Conservation (phyloP, 768 basidiomycete genomes). For the Suillus plorans region DNA sequence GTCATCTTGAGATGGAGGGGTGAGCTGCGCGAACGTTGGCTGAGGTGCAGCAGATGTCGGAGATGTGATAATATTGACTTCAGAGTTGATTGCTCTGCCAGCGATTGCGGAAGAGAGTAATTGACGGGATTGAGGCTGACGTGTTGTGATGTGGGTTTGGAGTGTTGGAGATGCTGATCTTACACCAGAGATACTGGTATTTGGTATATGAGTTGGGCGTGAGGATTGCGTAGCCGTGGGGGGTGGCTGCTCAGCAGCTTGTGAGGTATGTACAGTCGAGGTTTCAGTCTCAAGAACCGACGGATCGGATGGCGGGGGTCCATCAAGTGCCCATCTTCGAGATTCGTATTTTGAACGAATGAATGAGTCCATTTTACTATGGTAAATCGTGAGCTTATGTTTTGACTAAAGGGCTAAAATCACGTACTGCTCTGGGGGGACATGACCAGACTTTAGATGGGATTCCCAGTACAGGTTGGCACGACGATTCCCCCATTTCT, state of each 20-base stretch:
- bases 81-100: constrained; percentile 19
- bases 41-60: constrained; percentile 13
- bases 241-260: constrained; percentile 10
- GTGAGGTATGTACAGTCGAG: constrained; percentile 10
- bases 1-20: constrained; percentile 51
- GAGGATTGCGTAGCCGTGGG: neutral
- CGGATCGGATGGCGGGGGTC: constrained; percentile 80
- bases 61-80: constrained; percentile 8
- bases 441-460: constrained; percentile 86
- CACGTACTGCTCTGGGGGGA: constrained; percentile 92
- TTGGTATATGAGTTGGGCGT: constrained; percentile 13
- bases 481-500: constrained; percentile 91
- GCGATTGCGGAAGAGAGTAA: constrained; percentile 40
- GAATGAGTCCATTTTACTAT: constrained; percentile 98
- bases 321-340: constrained; percentile 90
- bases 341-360: constrained; percentile 97
- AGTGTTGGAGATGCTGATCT: constrained; percentile 30
- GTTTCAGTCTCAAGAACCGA: constrained; percentile 59
- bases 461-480: constrained; percentile 98
- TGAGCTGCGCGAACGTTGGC: constrained; percentile 22
- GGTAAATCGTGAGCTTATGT: neutral
- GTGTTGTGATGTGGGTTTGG: constrained; percentile 23
- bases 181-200: constrained; percentile 21
- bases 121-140: constrained; percentile 29
- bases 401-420: neutral